Evolutionary conservation across 2,329 filamentous ascomycete species (phyloP), one percentile per base, ranked within the genome.

Genomic region (Fusarium succisae): DNA sequence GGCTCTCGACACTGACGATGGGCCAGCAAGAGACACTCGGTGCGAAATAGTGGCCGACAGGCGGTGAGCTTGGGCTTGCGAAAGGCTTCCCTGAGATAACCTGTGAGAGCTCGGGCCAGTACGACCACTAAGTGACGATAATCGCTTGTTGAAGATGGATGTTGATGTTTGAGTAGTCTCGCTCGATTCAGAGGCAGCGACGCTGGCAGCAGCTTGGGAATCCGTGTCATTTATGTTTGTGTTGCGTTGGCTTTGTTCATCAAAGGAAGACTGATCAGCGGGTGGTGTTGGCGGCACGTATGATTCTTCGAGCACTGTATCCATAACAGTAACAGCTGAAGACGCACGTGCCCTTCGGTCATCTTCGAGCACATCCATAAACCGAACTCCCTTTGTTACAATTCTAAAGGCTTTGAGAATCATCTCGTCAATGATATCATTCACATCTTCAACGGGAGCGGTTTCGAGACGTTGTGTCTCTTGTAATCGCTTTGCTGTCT

Each of bases 381-480:
- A 98, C 50, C 92, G 89, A 32, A 98, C 94, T 20, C 94, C 95
- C 77, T 96, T 92, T 54, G 92, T 96, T n/a, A 98, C 93, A 59
- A 98, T 95, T 80, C 93, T 95, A 85, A 98, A 98, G 0, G 95
- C 95, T 81, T 95, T 96, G 60, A 97, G 85, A 30, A 98, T 93
- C 90, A 98, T 94, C 81, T 98, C 94, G 79, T 98, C 96, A 65
- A 98, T 90, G 65, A 96, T 90, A 76, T 93, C 90, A 78, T 94
- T 94, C 18, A 93, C 86, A 51, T 90, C 87, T 37, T 92, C 88
- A 1, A 84, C 80, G 0, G 87, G 84, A 20, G 84, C 82, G 1
- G 83, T 74, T 47, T 82, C 74, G 8, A 86, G 86, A 67, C 85
- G 87, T 66, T 94, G 91, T 72, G 90, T 87, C 78, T 95, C 94